Conservation (phyloP, 1,139 yeast species). For the Saccharomycopsis crataegensis region DNA sequence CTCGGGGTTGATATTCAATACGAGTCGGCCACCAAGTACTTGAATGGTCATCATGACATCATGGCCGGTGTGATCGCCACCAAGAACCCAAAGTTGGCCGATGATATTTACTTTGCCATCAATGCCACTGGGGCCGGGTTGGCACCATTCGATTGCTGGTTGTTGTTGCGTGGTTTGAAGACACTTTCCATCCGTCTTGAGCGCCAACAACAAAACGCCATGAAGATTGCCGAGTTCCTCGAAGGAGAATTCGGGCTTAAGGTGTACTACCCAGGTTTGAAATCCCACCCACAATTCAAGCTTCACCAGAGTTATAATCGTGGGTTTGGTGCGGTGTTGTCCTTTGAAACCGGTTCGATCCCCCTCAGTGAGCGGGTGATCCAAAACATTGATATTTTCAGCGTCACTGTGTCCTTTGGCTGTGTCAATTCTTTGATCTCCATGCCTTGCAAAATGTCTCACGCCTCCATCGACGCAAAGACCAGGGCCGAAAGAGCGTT, state of each 20-base stretch:
- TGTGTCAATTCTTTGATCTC: constrained; percentile 88
- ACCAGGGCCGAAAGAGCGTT: constrained; percentile 80
- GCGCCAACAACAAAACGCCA: constrained; percentile 78
- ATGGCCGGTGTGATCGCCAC: constrained; percentile 92
- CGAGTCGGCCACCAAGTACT: constrained; percentile 86
- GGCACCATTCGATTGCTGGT: constrained; percentile 89
- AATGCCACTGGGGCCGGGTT: constrained; percentile 89
- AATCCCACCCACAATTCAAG: constrained; percentile 73
- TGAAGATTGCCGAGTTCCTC: constrained; percentile 66
- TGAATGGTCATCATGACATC: constrained; percentile 91
- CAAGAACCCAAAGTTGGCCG: constrained; percentile 54
- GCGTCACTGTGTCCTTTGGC: constrained; percentile 90
- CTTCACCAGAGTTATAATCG: constrained; percentile 69
- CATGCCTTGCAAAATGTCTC: constrained; percentile 93
- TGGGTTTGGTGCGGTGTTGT: constrained; percentile 86
- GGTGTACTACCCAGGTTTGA: constrained; percentile 80
- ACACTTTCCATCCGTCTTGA: constrained; percentile 80
- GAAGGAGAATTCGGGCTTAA: constrained; percentile 44
- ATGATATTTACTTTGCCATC: constrained; percentile 64
- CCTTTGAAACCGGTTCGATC: constrained; percentile 79
- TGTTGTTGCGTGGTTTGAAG: constrained; percentile 76
- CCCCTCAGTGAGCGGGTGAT: constrained; percentile 65
- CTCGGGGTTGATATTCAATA: constrained; percentile 86
- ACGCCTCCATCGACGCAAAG: constrained; percentile 88
- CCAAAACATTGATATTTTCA: constrained; percentile 61